Evolutionary conservation across 2,329 filamentous ascomycete genomes (phyloP).

Genomic region (Exophiala bonariae): DNA sequence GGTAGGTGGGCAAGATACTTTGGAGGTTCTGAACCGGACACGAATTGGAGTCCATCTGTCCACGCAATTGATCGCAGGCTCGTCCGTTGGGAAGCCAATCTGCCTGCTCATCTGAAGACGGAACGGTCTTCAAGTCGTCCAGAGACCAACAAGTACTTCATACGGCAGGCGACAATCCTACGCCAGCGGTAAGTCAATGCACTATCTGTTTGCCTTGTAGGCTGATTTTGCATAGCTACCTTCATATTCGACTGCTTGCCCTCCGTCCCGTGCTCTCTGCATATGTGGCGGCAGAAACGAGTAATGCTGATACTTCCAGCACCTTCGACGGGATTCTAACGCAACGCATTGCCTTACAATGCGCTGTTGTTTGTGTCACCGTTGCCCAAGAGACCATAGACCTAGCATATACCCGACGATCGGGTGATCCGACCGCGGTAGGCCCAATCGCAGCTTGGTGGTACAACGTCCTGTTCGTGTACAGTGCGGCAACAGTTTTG

Average conservation of each 20-base stretch:
- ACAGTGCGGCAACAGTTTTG: slow-evolving; percentile 37
- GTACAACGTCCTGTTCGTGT: slow-evolving; percentile 40
- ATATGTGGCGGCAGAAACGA: slow-evolving; percentile 31
- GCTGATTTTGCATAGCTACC: slow-evolving; percentile 25
- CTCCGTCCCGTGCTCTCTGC: slow-evolving; percentile 36
- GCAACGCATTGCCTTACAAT: slow-evolving; percentile 16
- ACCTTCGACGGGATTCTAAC: slow-evolving; percentile 11
- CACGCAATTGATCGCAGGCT: slow-evolving; percentile 36
- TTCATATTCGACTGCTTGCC: slow-evolving; percentile 36
- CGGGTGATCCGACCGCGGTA: neutral
- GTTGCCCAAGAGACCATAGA: slow-evolving; percentile 35
- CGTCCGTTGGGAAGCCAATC: slow-evolving; percentile 31
- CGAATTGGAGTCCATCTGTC: slow-evolving; percentile 31
- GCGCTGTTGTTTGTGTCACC: slow-evolving; percentile 37
- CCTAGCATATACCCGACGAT: slow-evolving; percentile 27
- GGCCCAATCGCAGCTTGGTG: slow-evolving; percentile 37
- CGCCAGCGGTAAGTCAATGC: slow-evolving; percentile 30
- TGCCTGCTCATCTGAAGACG: slow-evolving; percentile 32
- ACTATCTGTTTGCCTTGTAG: neutral
- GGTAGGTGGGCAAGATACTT: slow-evolving; percentile 1
- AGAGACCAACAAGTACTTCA: slow-evolving; percentile 28
- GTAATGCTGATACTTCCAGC: slow-evolving; percentile 22
- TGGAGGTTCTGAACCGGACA: slow-evolving; percentile 8
- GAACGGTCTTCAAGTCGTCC: neutral
- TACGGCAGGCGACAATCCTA: slow-evolving; percentile 35